phyloP scores from a whole-genome alignment of 441 rosid genomes.

The Gossypium lobatum region DNA sequence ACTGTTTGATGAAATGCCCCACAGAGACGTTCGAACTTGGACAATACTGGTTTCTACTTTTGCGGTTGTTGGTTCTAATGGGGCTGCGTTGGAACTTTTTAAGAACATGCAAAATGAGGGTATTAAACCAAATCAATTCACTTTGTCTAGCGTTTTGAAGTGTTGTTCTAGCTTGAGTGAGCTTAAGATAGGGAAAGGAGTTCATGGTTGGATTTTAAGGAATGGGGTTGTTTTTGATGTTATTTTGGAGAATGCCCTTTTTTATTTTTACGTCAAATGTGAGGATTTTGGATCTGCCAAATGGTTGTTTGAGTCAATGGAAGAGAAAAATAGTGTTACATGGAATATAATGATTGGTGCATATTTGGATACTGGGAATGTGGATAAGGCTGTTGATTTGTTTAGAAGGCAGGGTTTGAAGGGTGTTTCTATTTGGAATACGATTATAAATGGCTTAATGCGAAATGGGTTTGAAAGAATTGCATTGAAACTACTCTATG shows the following conservation, averaged over 20 bases:
- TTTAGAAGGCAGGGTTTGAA: constrained; percentile 19
- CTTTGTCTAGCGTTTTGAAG: constrained; percentile 41
- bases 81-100: constrained; percentile 24
- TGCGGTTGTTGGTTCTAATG: constrained; percentile 21
- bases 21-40: constrained; percentile 39
- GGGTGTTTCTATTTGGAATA: constrained; percentile 31
- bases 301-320: constrained; percentile 33
- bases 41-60: constrained; percentile 36
- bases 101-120: constrained; percentile 31
- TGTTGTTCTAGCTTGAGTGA: constrained; percentile 36
- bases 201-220: constrained; percentile 51
- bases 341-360: constrained; percentile 45
- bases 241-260: constrained; percentile 41
- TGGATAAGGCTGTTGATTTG: constrained; percentile 29
- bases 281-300: constrained; percentile 21
- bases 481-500: constrained; percentile 24
- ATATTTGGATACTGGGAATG: constrained; percentile 29
- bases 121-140: constrained; percentile 41
- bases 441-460: constrained; percentile 27
- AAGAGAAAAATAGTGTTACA: constrained; percentile 27
- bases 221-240: constrained; percentile 31
- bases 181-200: constrained; percentile 31
- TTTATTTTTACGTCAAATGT: constrained; percentile 45
- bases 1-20: constrained; percentile 36
- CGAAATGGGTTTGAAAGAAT: constrained; percentile 19